Evolutionary conservation across 805 yeast species (phyloP), one percentile per base, ranked within the genome.

Genomic region (Cyberlindnera mississippiensis): DNA sequence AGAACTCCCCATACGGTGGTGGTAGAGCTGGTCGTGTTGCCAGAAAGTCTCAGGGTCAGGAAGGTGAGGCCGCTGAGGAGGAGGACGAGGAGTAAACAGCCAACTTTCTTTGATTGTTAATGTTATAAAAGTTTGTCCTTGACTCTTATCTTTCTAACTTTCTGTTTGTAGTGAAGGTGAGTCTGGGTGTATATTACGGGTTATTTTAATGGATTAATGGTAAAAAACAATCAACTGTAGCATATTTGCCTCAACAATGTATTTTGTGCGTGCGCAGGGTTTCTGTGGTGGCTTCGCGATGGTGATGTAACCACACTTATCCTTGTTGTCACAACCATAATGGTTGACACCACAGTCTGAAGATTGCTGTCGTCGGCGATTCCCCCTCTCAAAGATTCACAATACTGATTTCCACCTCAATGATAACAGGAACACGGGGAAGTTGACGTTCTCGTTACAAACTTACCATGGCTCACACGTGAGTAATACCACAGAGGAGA

Each of bases 1-100:
- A 93, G 71, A 88, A 87, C 73, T 93, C 99, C 61, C 99, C 99
- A 74, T 91, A 87, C 90, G 99, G 99, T 75, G 99, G 99, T 78
- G 99, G 96, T 64, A 91, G 99, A 81, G 95, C 99, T 63, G 99
- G 99, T 73, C 93, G 99, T 83, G 96, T 88, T 68, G 95, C 93
- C 84, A 88, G 98, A 75, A 61, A 75, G 26, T 83, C 70, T 55
- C 90, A 72, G 56, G 91, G 27, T 24, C 8, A 73, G 63, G 95
- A 73, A 60, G 96, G 76, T 59, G 90, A 76, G 62, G 95, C 73
- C 61, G 96, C 76, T 59, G 27, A 24, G 27, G 90, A 76, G 62
- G 50, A 40, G 46, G 82, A 73, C 58, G 82, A 75, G 65, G 85
- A 85, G 73, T 82, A 80, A 78, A 33, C 35, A 16, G 14, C 17